A percentile compares a stretch with the other conserved stretches of the same genome.
These are phyloP conservation scores for Oryza nivara DNA, from an alignment of 176 grass and related monocot species.

Conservation along the genomic window DNA sequence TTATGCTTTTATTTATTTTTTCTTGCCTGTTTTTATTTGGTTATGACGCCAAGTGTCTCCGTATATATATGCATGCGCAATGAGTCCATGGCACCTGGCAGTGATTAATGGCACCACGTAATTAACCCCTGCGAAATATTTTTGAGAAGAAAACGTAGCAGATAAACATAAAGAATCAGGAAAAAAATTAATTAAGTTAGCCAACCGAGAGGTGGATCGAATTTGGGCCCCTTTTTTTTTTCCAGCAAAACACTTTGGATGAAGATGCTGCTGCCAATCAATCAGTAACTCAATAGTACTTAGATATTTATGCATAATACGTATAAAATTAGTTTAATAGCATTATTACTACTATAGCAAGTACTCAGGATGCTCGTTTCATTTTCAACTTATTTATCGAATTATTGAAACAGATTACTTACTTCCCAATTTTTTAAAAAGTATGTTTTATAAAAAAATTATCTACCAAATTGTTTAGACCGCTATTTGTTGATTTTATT, in stretches of 20 bases:
- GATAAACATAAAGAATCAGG: background rate
- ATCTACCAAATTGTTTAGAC: too few relatives aligned
- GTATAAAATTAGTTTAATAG: too few relatives aligned
- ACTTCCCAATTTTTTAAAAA: too few relatives aligned
- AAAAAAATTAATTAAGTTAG: background rate
- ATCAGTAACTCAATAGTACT: background rate
- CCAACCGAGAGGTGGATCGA: background rate
- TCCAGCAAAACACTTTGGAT: background rate
- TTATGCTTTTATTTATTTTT: background rate
- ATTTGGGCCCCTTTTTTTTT: background rate
- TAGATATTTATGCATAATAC: background rate
- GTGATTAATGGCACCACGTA: background rate
- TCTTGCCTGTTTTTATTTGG: background rate
- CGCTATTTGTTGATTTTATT: too few relatives aligned
- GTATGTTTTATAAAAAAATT: too few relatives aligned
- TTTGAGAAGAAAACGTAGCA: background rate
- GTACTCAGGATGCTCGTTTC: too few relatives aligned
- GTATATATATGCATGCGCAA: background rate
- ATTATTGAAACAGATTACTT: too few relatives aligned
- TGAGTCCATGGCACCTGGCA: background rate
- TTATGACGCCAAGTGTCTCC: background rate
- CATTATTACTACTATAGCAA: too few relatives aligned
- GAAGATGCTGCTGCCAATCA: background rate
- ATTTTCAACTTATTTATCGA: too few relatives aligned
- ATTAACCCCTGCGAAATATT: background rate